Evolutionary conservation across 1,139 yeast species (phyloP).

Genomic region (Blastobotrys malaysiensis): DNA sequence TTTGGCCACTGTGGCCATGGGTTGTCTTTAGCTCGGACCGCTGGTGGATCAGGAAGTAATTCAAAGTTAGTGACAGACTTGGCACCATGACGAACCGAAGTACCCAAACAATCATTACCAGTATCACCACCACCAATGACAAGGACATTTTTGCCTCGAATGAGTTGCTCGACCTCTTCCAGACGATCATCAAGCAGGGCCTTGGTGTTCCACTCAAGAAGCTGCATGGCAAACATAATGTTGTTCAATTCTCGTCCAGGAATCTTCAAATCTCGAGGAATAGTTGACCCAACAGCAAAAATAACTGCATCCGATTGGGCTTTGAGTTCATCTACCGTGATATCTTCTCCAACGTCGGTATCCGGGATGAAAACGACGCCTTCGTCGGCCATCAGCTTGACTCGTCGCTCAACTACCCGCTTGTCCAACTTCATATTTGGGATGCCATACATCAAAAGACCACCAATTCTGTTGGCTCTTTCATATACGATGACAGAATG

Average conservation of each 20-base stretch:
- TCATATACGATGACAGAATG: constrained; percentile 88
- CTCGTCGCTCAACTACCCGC: constrained; percentile 85
- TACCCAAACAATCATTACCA: constrained; percentile 98
- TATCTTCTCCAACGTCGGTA: constrained; percentile 78
- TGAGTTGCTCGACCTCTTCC: constrained; percentile 64
- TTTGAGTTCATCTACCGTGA: constrained; percentile 62
- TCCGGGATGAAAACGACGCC: constrained; percentile 76
- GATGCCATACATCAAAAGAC: constrained; percentile 96
- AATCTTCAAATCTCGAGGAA: constrained; percentile 89
- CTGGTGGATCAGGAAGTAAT: constrained; percentile 87
- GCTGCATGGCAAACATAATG: constrained; percentile 92
- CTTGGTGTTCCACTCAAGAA: constrained; percentile 83
- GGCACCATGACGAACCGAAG: constrained; percentile 96
- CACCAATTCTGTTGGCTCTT: constrained; percentile 94
- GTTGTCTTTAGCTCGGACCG: constrained; percentile 82
- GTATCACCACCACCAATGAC: constrained; percentile 99
- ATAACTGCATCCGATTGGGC: constrained; percentile 72
- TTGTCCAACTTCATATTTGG: constrained; percentile 99
- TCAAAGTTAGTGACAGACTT: constrained; percentile 94
- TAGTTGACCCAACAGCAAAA: constrained; percentile 93
- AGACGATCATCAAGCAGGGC: constrained; percentile 79
- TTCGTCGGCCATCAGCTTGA: constrained; percentile 84
- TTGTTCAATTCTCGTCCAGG: constrained; percentile 90
- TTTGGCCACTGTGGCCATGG: constrained; percentile 99
- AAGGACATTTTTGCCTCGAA: constrained; percentile 84